Conservation (phyloP, 345 rosid genomes). For the Gossypium raimondii region DNA sequence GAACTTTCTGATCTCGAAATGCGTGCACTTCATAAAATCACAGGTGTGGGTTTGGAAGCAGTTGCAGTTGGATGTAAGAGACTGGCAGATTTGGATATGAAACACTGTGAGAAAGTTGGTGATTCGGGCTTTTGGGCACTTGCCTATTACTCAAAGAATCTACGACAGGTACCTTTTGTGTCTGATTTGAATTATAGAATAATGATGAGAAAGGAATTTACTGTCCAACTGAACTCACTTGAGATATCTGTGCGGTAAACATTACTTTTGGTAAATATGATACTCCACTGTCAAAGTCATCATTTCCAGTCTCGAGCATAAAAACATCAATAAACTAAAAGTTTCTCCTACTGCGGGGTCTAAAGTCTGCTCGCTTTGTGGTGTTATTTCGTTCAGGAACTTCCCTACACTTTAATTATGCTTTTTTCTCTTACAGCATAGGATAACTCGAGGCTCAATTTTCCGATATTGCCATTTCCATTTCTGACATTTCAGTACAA, state of each 20-base stretch:
- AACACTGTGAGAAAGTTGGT: slow-evolving; percentile 63
- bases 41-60: slow-evolving; percentile 58
- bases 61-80: slow-evolving; percentile 58
- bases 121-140: slow-evolving; percentile 80
- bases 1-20: slow-evolving; percentile 66
- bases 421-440: not conserved
- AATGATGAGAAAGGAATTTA: not conserved
- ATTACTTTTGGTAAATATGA: not conserved
- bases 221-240: not conserved
- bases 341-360: not conserved
- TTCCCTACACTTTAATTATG: not conserved
- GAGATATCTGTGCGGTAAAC: not conserved
- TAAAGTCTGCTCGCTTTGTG: not conserved
- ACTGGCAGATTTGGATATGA: slow-evolving; percentile 67
- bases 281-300: not conserved
- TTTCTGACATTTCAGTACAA: not conserved
- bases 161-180: slow-evolving; percentile 62
- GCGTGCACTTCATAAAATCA: slow-evolving; percentile 55
- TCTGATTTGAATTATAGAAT: not conserved
- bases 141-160: slow-evolving; percentile 56
- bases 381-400: not conserved
- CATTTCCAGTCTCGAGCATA: no score
- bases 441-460: not conserved
- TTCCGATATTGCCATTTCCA: not conserved
- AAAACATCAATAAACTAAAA: not conserved